A percentile compares a stretch with the other conserved stretches of the same genome.
Conservation (phyloP, 192 early-diverging fungal species). For the Lunasporangiospora selenospora region DNA sequence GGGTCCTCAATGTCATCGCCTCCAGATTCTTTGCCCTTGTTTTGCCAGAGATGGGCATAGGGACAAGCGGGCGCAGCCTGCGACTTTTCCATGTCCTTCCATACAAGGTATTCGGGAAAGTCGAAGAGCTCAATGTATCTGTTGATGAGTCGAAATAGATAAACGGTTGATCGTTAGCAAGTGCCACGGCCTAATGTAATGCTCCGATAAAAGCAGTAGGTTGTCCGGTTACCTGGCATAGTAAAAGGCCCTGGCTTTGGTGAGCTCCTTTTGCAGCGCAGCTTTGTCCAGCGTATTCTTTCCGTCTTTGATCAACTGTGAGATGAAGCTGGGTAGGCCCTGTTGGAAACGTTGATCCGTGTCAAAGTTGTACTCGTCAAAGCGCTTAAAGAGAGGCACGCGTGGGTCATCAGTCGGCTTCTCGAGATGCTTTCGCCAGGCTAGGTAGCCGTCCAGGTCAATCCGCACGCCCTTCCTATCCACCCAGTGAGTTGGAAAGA, state of each 20-base stretch:
- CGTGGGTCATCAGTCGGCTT: slow-evolving; percentile 28
- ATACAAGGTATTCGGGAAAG: slow-evolving; percentile 48
- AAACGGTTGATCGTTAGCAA: too few species aligned
- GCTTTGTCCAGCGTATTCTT: slow-evolving; percentile 51
- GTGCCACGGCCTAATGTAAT: too few species aligned
- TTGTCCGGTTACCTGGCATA: slow-evolving; percentile 54
- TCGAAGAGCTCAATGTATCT: slow-evolving; percentile 55
- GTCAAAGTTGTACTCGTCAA: slow-evolving; percentile 57
- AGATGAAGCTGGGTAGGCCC: slow-evolving; percentile 51
- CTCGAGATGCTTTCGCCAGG: slow-evolving; percentile 46
- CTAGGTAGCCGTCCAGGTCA: slow-evolving; percentile 51
- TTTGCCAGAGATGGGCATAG: slow-evolving; percentile 63
- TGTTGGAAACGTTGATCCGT: slow-evolving; percentile 50
- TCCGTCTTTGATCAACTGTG: slow-evolving; percentile 45
- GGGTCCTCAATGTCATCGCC: slow-evolving; percentile 23
- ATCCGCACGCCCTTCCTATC: slow-evolving; percentile 44
- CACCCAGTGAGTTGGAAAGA: not conserved
- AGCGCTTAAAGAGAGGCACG: slow-evolving; percentile 45
- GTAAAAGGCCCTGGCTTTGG: slow-evolving; percentile 57
- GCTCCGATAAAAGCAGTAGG: too few species aligned
- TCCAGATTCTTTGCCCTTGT: slow-evolving; percentile 48
- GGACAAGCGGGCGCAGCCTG: slow-evolving; percentile 53
- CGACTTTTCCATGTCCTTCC: slow-evolving; percentile 53
- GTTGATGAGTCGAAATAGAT: not conserved
- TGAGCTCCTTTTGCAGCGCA: slow-evolving; percentile 50